Conservation (phyloP, 169 alveolate species). For the Cryptosporidium parvum region DNA sequence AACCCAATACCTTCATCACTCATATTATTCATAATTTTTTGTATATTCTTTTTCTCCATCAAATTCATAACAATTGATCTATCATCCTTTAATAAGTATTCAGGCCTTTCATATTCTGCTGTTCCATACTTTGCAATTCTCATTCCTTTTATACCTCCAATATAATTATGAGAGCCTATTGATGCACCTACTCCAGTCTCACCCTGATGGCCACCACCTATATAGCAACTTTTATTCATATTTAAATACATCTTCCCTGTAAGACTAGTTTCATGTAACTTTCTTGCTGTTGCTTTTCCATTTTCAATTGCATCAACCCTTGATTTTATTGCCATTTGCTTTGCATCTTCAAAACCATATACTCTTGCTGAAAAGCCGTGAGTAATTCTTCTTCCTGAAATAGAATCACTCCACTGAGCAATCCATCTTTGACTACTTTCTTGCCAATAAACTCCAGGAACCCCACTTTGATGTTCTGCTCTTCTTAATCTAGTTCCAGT, state of each 20-base stretch:
- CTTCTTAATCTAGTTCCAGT: constrained; percentile 37
- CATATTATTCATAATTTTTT: constrained; percentile 31
- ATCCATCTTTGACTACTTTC: constrained; percentile 76
- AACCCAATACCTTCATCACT: constrained; percentile 38
- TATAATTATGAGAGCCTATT: neutral
- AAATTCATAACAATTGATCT: neutral
- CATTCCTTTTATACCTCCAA: constrained; percentile 2
- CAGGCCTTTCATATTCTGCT: neutral
- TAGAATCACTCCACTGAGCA: constrained; percentile 75
- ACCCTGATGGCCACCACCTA: neutral
- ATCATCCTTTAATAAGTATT: neutral
- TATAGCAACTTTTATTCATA: constrained; percentile 3
- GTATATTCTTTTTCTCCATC: constrained; percentile 24
- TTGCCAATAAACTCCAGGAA: constrained; percentile 76
- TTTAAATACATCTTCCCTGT: constrained; percentile 13
- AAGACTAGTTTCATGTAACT: constrained; percentile 43
- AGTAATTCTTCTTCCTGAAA: constrained; percentile 74
- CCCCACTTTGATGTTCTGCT: constrained; percentile 75
- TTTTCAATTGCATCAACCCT: constrained; percentile 72
- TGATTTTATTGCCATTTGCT: constrained; percentile 74
- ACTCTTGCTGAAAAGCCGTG: constrained; percentile 76
- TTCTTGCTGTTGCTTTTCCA: constrained; percentile 75
- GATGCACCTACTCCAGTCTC: neutral
- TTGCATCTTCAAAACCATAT: constrained; percentile 73
- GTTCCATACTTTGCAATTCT: neutral